A percentile compares a stretch with the other conserved stretches of the same genome.
phyloP scores from a whole-genome alignment of 108 stramenopile genomes.

The Seminavis robusta region DNA sequence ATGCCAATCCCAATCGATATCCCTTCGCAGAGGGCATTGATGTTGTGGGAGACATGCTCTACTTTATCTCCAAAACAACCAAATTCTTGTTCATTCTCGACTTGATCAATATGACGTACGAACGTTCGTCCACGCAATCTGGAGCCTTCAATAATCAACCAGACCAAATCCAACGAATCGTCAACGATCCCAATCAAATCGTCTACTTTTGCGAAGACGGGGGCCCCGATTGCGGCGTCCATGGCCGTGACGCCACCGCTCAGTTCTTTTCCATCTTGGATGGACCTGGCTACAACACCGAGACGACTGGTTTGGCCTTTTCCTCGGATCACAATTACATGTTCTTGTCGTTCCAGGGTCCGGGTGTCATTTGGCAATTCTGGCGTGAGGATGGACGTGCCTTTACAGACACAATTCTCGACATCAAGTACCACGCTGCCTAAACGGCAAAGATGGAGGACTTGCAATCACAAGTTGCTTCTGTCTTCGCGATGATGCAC shows the following conservation, averaged over 20 bases:
- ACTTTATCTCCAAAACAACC: constrained; percentile 42
- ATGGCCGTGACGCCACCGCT: constrained; percentile 19
- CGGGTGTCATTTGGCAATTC: constrained; percentile 18
- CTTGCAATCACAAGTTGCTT: too few species aligned
- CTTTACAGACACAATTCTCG: too few species aligned
- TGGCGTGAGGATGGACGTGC: constrained; percentile 20
- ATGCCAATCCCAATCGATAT: too few species aligned
- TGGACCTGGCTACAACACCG: constrained; percentile 7
- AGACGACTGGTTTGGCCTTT: constrained; percentile 57
- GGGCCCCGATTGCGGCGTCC: constrained; percentile 29
- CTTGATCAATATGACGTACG: constrained; percentile 20
- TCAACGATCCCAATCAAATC: constrained; percentile 16
- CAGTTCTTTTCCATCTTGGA: constrained; percentile 44
- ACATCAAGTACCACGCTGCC: too few species aligned
- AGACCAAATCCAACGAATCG: constrained; percentile 37
- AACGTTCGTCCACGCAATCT: constrained; percentile 12
- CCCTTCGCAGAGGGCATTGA: constrained; percentile 48
- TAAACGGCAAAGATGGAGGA: too few species aligned
- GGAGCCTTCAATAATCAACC: constrained; percentile 39
- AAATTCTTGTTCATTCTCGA: constrained; percentile 30
- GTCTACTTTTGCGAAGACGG: constrained; percentile 67
- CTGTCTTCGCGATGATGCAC: too few species aligned
- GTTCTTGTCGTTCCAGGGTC: constrained; percentile 18
- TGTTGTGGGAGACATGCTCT: constrained; percentile 23
- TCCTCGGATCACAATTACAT: constrained; percentile 41